phyloP scores from a whole-genome alignment of 1,284 basidiomycete species.

The Athelia sp. region DNA sequence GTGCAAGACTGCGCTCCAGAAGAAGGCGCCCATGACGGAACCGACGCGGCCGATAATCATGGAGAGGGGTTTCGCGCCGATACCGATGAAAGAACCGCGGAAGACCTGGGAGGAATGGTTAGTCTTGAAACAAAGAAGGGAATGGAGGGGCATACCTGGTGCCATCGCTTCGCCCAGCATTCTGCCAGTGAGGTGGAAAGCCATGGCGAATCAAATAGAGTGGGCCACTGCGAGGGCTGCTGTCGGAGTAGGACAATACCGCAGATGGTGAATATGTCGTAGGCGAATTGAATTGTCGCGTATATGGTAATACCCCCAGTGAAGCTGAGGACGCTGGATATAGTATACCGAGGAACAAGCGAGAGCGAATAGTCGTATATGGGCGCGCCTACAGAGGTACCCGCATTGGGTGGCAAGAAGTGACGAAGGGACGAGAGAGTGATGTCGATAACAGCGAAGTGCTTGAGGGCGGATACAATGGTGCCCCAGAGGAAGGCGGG shows the following conservation, averaged over 20 bases:
- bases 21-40: slow-evolving; percentile 48
- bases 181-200: slow-evolving; percentile 37
- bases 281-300: slow-evolving; percentile 14
- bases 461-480: slow-evolving; percentile 11
- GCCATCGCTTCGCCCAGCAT: slow-evolving; percentile 49
- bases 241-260: slow-evolving; percentile 27
- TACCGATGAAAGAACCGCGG: slow-evolving; percentile 28
- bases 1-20: slow-evolving; percentile 53
- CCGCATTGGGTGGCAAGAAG: not conserved
- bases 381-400: slow-evolving; percentile 12
- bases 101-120: too few species aligned
- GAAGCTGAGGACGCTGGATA: slow-evolving; percentile 12
- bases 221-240: slow-evolving; percentile 40
- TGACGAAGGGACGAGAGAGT: slow-evolving; percentile 6
- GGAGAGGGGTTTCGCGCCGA: slow-evolving; percentile 25
- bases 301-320: slow-evolving; percentile 15
- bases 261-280: slow-evolving; percentile 15
- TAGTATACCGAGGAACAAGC: slow-evolving; percentile 13
- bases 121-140: too few species aligned
- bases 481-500: slow-evolving; percentile 11
- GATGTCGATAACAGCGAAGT: slow-evolving; percentile 16
- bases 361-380: slow-evolving; percentile 20
- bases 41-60: slow-evolving; percentile 39
- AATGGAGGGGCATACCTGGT: too few species aligned
- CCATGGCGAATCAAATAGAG: slow-evolving; percentile 41